Percentiles rank a stretch among this genome's conserved stretches.
Evolutionary conservation across 2,329 filamentous ascomycete genomes (phyloP).

Genomic region (Aspergillus fumigatus): DNA sequence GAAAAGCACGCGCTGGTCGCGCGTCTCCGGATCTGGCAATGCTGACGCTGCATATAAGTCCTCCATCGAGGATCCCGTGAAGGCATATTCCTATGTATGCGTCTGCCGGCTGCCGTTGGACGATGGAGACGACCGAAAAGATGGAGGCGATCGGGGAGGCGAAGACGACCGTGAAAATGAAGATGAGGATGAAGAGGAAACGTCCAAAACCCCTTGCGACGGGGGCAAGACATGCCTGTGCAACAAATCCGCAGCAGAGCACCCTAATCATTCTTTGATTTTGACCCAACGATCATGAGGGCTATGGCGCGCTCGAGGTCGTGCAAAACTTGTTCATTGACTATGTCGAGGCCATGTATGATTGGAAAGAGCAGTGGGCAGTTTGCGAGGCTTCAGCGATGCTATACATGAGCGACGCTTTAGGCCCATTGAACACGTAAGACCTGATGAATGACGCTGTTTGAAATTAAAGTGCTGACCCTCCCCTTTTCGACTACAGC

Average conservation of each 20-base stretch:
- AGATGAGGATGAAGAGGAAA: not conserved
- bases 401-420: constrained; percentile 20
- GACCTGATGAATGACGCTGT: not conserved
- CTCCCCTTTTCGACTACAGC: constrained; percentile 4
- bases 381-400: constrained; percentile 37
- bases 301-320: constrained; percentile 41
- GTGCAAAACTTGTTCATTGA: constrained; percentile 42
- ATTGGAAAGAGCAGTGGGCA: constrained; percentile 39
- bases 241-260: constrained; percentile 4
- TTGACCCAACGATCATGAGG: constrained; percentile 35
- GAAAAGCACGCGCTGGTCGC: not conserved
- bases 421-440: constrained; percentile 19
- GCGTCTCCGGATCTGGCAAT: constrained; percentile 34
- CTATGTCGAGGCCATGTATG: constrained; percentile 31
- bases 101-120: constrained; percentile 1
- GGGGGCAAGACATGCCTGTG: constrained; percentile 8
- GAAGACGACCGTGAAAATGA: constrained; percentile 17
- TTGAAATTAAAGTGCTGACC: not conserved
- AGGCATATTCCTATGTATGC: constrained; percentile 1
- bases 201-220: constrained; percentile 20
- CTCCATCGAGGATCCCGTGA: not conserved
- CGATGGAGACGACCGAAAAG: not conserved
- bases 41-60: constrained; percentile 15
- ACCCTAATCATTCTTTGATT: constrained; percentile 7
- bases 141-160: not conserved